Percentiles rank a stretch among this genome's conserved stretches.
phyloP scores from a whole-genome alignment of 1,284 basidiomycete genomes.

The Melampsora larici-populina region DNA sequence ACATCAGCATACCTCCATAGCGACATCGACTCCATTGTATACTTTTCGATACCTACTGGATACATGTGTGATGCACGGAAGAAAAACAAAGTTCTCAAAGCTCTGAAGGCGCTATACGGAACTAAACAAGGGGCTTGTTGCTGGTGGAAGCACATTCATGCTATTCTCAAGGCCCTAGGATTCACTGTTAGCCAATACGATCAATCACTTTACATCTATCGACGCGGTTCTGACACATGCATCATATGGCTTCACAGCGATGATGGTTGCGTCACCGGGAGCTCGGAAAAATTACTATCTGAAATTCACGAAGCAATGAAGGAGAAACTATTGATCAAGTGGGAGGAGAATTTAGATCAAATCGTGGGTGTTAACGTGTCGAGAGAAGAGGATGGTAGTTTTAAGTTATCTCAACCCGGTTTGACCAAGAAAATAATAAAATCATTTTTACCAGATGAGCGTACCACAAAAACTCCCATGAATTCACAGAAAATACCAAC shows the following conservation, averaged over 20 bases:
- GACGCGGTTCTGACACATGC: too few species aligned
- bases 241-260: slow-evolving; percentile 20
- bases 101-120: slow-evolving; percentile 13
- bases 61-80: too few species aligned
- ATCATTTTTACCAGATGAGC: too few species aligned
- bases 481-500: too few species aligned
- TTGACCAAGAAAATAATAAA: too few species aligned
- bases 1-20: slow-evolving; percentile 10
- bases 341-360: background rate
- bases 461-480: too few species aligned
- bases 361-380: slow-evolving; percentile 5
- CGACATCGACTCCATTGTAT: background rate
- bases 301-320: background rate
- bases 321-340: background rate
- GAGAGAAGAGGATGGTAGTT: background rate
- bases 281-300: background rate
- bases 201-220: background rate
- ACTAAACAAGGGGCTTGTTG: slow-evolving; percentile 12
- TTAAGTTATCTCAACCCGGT: background rate
- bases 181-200: background rate
- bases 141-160: slow-evolving; percentile 13
- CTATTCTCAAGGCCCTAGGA: background rate
- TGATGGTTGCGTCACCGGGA: background rate
- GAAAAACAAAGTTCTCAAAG: background rate
- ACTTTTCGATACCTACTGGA: background rate